Evolutionary conservation across 176 grass and related monocot species (phyloP).

Genomic region (Oryza nivara): DNA sequence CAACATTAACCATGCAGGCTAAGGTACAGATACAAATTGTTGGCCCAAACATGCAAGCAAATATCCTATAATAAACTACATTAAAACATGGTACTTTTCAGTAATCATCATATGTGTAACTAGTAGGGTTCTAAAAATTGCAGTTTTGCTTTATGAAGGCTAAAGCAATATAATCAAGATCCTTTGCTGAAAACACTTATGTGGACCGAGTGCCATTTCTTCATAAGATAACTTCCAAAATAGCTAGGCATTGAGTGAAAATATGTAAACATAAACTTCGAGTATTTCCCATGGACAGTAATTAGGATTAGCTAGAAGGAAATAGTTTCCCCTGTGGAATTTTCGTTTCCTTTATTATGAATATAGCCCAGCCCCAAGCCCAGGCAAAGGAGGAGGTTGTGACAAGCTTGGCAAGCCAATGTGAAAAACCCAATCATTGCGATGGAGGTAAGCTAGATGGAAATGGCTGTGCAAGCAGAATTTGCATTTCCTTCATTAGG

Average conservation of each 20-base stretch:
- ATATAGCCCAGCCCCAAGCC: neutral
- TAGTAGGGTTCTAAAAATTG: neutral
- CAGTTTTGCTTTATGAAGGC: neutral
- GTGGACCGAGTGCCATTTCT: too few species aligned
- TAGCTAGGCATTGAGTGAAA: neutral
- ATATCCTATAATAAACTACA: neutral
- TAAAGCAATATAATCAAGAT: neutral
- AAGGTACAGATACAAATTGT: neutral
- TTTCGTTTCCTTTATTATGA: neutral
- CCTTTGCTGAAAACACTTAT: too few species aligned
- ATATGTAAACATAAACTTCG: conserved; percentile 3
- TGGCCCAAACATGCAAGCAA: neutral
- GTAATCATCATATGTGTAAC: neutral
- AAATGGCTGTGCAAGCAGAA: neutral
- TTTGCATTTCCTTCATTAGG: neutral
- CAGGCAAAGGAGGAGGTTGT: neutral
- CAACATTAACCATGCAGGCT: neutral
- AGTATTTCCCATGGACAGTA: neutral
- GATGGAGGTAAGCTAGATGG: neutral
- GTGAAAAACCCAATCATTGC: neutral
- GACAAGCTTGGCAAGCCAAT: neutral
- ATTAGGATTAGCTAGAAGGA: neutral
- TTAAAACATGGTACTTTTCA: conserved; percentile 14
- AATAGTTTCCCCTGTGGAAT: neutral
- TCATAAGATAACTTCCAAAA: too few species aligned